Evolutionary conservation across 176 grass and related monocot genomes (phyloP).

Genomic region (Avena atlantica): DNA sequence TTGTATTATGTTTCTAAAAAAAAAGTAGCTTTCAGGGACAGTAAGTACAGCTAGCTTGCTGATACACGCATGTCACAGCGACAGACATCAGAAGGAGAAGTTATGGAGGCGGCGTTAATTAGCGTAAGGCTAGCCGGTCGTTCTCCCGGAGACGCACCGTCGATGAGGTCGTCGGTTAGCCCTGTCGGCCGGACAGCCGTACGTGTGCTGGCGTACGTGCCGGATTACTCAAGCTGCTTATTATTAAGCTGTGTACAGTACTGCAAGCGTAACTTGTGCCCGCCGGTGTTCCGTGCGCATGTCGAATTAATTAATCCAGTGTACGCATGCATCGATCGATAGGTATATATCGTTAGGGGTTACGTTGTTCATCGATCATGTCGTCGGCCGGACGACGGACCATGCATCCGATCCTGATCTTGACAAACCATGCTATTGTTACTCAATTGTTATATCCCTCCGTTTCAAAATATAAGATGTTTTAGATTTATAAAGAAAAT

Average conservation of each 20-base stretch:
- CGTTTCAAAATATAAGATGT: too few relatives aligned
- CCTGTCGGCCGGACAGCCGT: conserved; percentile 2
- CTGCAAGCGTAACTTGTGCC: neutral
- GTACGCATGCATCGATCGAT: too few relatives aligned
- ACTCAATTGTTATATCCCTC: too few relatives aligned
- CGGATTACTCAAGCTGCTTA: neutral
- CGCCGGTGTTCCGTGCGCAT: neutral
- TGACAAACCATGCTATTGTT: too few relatives aligned
- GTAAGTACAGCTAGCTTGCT: neutral
- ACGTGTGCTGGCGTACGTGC: neutral
- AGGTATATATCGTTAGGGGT: too few relatives aligned
- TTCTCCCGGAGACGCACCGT: neutral
- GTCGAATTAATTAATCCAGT: too few relatives aligned
- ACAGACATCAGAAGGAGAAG: too few relatives aligned
- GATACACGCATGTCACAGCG: neutral
- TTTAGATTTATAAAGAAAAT: too few relatives aligned
- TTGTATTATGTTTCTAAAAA: too few relatives aligned
- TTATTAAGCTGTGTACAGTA: neutral
- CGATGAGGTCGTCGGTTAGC: neutral
- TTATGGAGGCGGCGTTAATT: neutral
- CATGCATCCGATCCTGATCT: too few relatives aligned
- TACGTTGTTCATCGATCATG: too few relatives aligned
- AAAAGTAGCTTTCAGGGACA: neutral
- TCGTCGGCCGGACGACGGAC: too few relatives aligned
- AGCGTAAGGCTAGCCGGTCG: neutral